Base-by-base conservation (phyloP, 345 rosid genomes). In the Rhodomyrtus tomentosa region DNA sequence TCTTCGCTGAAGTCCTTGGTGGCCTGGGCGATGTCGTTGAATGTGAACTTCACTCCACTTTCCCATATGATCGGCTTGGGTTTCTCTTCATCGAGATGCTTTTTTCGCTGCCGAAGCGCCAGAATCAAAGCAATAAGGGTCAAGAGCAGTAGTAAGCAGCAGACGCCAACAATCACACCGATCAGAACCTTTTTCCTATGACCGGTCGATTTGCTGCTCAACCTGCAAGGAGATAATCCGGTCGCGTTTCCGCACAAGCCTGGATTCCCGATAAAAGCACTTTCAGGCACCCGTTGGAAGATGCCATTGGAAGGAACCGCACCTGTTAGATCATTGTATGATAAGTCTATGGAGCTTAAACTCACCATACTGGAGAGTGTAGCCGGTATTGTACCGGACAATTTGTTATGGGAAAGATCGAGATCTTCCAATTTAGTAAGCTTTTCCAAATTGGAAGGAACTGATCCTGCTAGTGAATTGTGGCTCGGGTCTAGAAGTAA, bases 161-260 rank as follows among this genome's bases (percentile, higher is more conserved):
- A 59, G 29, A 89, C 85, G 29, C 93, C 90, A 86, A 92, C 90
- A 36, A 89, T 36, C 73, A 89, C 87, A 55, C 86, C 87, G 13
- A 93, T 81, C 22, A 91, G 86, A 68, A 91, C 82, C 73, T 56
- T 90, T 82, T 49, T 89, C 36, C 72, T 85, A 11, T 24, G 16
- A 4, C 83, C 80, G 51, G 94, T 89, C 58, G 53, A 88, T 12
- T 83, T 52, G 38, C 50, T 54, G 25, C 7, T 50, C 48, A 24
- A 55, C 55, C 53, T 81, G 45, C 96, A 94, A 56, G 87, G 86
- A 85, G 85, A 52, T 52, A 93, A 76, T 36, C 94, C 92, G 21
- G 55, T 80, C 48, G 82, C 84, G 38, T 92, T 73, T 56, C 97
- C 94, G 73, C 97, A 94, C 90, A 94, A 88, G 22, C 90, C 95